These are phyloP conservation scores for Apium graveolens DNA, from an alignment of 129 eudicot species.

Conservation along the genomic window DNA sequence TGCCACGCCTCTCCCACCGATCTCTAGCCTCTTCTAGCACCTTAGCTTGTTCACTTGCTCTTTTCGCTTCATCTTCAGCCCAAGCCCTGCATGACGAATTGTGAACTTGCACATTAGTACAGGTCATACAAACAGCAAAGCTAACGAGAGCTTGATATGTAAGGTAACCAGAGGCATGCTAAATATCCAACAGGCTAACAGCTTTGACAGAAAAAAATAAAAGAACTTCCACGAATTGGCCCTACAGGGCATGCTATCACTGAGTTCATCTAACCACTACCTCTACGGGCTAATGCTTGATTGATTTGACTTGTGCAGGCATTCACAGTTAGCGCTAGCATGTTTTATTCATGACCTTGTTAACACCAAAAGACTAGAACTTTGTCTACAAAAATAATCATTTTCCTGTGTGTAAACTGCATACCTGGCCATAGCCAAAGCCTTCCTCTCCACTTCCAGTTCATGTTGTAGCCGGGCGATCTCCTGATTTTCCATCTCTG, in stretches of 20 bases:
- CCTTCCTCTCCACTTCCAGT: slow-evolving; percentile 92
- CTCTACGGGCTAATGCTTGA: neutral
- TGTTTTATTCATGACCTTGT: neutral
- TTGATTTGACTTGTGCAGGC: neutral
- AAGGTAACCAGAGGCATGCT: neutral
- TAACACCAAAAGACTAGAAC: neutral
- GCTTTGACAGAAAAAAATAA: neutral
- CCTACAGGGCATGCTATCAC: neutral
- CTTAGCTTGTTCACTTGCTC: slow-evolving; percentile 93
- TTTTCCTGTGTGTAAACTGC: neutral
- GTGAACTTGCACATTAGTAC: neutral
- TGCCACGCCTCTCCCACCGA: slow-evolving; percentile 77
- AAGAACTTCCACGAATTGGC: neutral
- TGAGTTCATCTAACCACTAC: neutral
- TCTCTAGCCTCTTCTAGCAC: slow-evolving; percentile 79
- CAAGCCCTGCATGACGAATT: slow-evolving; percentile 50
- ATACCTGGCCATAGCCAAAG: slow-evolving; percentile 97
- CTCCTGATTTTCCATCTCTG: slow-evolving; percentile 81
- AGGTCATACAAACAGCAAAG: neutral
- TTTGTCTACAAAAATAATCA: neutral
- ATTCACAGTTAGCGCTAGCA: neutral
- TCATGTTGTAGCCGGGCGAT: slow-evolving; percentile 75
- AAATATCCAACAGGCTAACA: neutral
- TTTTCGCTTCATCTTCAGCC: slow-evolving; percentile 98
- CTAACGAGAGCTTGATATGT: neutral